Base-by-base conservation (phyloP, 1,284 basidiomycete genomes). In the Tilletia walkeri region DNA sequence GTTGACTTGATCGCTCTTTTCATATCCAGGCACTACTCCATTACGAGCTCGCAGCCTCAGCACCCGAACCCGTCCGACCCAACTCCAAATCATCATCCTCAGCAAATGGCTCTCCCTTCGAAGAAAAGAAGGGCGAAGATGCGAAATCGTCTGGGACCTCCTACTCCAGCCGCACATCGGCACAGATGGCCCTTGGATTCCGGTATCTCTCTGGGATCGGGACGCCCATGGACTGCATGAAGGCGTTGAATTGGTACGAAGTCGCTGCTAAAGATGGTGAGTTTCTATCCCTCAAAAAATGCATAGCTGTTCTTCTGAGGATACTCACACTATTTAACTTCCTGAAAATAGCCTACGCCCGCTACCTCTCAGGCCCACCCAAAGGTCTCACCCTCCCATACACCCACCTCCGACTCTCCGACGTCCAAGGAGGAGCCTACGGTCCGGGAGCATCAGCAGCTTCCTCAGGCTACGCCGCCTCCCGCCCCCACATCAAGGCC, bases 181-280 rank as follows among this genome's bases (percentile, higher is more conserved):
- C 95, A 0, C 91, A 95, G 82, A 94, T 95, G 92, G 89, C 93
- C 0, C 86, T 99, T 49, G 96, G 90, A 0, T 98, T 95, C 84
- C 89, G 94, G n/a, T 91, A 95, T 82, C 96, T 93, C 91, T 90
- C 91, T 36, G 96, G 96, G 0, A 95, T 99, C 72, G 93, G 94
- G 36, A 76, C 78, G 5, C 69, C 73, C 5, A 91, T 92, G 0
- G 87, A 90, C 67, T 93, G 96, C 84, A 70, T 48, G 49, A 59
- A 72, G 10, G 73, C 80, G 45, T 74, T 83, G 30, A 65, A 70
- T 10, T 76, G 77, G 53, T 82, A 81, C 73, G 79, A 82, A 45
- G 69, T 72, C 20, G 75, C 74, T 14, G 81, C 79, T 0, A 49
- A 67, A 38, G 56, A 61, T 36, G 56, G 56, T 61, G 30, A 30